Evolutionary conservation across 202 grass and related monocot genomes (phyloP), one percentile per base, ranked within the genome.

Genomic region (Setaria viridis): DNA sequence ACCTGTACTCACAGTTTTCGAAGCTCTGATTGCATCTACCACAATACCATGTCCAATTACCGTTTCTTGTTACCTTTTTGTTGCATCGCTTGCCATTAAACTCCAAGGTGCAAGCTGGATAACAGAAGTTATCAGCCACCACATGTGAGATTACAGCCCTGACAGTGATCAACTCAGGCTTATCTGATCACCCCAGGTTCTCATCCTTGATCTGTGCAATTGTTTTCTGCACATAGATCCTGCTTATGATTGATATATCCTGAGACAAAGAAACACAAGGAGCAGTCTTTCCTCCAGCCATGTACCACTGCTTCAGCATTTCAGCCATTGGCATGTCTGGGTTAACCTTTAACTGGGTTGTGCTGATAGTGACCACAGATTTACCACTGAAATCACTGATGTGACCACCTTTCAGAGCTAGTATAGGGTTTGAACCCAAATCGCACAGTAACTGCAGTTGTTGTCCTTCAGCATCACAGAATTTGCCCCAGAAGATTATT

Each of bases 11-110:
- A 83, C 90, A 91, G 14, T 88, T 76, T 70, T 46, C 57, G 77
- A 80, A 80, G 65, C 25, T 76, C 58, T 90, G 50, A 19, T 91
- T 79, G 3, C 97, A 99, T 65, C 60, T 88, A 34, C 95, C 92
- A 57, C 97, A 92, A 55, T 82, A 81, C 97, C 97, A 99, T 19
- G 53, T 85, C 11, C 92, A 92, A 72, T 99, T 88, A 11, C 80
- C 92, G 85, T 95, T 91, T 85, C 92, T 88, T 51, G 77, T 95
- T 8, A 91, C 95, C 84, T 98, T 98, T 67, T 94, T 99, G 59
- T 74, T 83, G 89, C 96, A 99, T 7, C 59, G 81, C 12, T 60
- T 94, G 59, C 87, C 91, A 16, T 81, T 78, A 33, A 84, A 37
- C n/a, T 85, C 84, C 29, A 73, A 55, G 33, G 91, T 86, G 60